Evolutionary conservation across 139 green algal genomes (phyloP).

Genomic region (Chlamydomonas sp.): DNA sequence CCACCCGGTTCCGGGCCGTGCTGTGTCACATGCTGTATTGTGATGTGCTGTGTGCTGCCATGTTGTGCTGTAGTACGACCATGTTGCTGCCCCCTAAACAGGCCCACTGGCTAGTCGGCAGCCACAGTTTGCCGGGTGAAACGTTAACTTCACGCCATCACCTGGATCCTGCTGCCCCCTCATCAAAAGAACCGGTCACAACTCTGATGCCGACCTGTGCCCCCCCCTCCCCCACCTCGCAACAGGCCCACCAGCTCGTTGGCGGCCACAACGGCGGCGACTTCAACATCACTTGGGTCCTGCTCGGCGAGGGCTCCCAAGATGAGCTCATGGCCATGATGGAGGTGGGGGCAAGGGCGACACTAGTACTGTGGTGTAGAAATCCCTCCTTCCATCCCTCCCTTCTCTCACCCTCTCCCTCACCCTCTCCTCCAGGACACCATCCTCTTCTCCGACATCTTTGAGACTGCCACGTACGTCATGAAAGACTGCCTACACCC

Average conservation of each 20-base stretch:
- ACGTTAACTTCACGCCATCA: too few relatives aligned
- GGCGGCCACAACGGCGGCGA: not conserved
- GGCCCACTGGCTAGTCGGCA: too few relatives aligned
- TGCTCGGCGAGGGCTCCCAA: constrained; percentile 15
- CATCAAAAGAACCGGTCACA: not conserved
- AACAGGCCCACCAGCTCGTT: not conserved
- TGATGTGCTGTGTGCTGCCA: not conserved
- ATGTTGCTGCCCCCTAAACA: too few relatives aligned
- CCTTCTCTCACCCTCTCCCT: not conserved
- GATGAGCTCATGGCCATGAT: constrained; percentile 12
- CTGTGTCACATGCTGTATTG: not conserved
- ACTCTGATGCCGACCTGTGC: not conserved
- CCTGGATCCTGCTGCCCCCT: too few relatives aligned
- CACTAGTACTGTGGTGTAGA: not conserved
- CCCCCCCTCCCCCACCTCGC: not conserved
- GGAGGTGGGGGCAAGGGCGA: not conserved
- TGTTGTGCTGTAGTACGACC: not conserved
- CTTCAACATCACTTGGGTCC: constrained; percentile 19
- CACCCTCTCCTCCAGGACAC: not conserved
- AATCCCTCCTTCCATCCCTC: not conserved
- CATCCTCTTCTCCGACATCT: constrained; percentile 41
- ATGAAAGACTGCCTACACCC: constrained; percentile 25
- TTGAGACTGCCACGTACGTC: constrained; percentile 20
- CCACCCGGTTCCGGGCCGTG: not conserved
- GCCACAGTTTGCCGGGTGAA: too few relatives aligned